Percentiles rank a stretch among this genome's conserved stretches.
phyloP scores from a whole-genome alignment of 2,329 filamentous ascomycete species.

The Biscogniauxia mediterranea region DNA sequence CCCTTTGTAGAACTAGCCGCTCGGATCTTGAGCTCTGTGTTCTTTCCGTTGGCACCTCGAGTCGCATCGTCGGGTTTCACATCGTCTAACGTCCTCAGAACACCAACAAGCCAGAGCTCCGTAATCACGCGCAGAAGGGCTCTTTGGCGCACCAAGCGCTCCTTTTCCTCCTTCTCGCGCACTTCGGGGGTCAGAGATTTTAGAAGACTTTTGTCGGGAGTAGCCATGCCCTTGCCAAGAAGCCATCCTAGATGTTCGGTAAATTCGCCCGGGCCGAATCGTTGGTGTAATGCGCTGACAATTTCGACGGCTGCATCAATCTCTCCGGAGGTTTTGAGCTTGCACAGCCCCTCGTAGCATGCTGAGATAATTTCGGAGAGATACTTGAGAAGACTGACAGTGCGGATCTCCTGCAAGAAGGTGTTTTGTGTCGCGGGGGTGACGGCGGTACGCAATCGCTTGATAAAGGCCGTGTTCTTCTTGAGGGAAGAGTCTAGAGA shows the following conservation, averaged over 20 bases:
- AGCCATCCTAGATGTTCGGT: constrained; percentile 91
- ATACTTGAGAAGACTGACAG: constrained; percentile 91
- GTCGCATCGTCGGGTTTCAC: constrained; percentile 63
- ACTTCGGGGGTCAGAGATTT: constrained; percentile 78
- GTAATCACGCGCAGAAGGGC: constrained; percentile 86
- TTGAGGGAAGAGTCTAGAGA: constrained; percentile 93
- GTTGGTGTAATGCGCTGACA: constrained; percentile 90
- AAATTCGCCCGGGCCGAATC: constrained; percentile 87
- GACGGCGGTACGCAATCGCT: constrained; percentile 87
- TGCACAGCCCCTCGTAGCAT: constrained; percentile 90
- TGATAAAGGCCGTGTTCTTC: constrained; percentile 98
- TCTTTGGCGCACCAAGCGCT: constrained; percentile 81
- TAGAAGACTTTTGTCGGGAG: constrained; percentile 79
- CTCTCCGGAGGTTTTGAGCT: constrained; percentile 87
- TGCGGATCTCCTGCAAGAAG: constrained; percentile 86
- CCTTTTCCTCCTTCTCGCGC: constrained; percentile 93
- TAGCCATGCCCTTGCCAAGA: constrained; percentile 84
- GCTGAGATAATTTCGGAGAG: constrained; percentile 95
- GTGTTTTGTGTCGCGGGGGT: constrained; percentile 75
- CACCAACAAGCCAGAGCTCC: constrained; percentile 91
- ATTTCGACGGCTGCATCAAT: constrained; percentile 90
- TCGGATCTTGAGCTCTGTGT: constrained; percentile 57
- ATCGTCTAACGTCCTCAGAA: constrained; percentile 76
- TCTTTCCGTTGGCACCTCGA: constrained; percentile 61
- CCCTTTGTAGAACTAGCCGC: constrained; percentile 54